Evolutionary conservation across 2,329 filamentous ascomycete species (phyloP).

Genomic region (Verticillium dahliae): DNA sequence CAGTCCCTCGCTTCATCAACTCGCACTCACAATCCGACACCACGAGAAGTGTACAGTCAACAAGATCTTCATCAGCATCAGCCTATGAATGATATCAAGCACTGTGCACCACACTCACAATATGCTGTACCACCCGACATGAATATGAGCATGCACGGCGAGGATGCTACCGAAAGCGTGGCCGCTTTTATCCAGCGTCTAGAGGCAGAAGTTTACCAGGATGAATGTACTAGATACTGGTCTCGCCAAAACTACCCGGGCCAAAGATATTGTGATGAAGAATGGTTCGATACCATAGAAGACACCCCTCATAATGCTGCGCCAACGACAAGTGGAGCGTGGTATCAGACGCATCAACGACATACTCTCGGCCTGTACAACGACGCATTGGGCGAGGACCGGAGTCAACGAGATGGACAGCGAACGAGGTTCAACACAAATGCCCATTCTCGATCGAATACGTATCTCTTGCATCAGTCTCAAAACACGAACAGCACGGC

Average conservation of each 20-base stretch:
- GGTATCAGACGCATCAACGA: too few species aligned
- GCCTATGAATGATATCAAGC: neutral
- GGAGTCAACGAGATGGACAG: too few species aligned
- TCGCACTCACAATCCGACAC: too few species aligned
- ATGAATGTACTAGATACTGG: neutral
- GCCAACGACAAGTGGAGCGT: too few species aligned
- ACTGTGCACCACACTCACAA: neutral
- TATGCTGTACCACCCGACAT: neutral
- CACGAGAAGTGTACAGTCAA: too few species aligned
- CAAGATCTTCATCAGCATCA: too few species aligned
- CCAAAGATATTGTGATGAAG: neutral
- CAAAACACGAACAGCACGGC: neutral
- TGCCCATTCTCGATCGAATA: neutral
- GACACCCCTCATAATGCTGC: neutral
- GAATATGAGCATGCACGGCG: neutral
- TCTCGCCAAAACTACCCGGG: neutral
- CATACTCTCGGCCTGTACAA: too few species aligned
- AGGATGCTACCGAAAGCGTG: conserved; percentile 15
- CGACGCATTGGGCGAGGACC: too few species aligned
- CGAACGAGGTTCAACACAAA: too few species aligned
- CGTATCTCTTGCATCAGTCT: neutral
- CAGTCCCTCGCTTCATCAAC: neutral
- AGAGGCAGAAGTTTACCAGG: conserved; percentile 18
- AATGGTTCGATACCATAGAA: neutral
- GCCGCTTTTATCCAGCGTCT: conserved; percentile 26